Evolutionary conservation across 441 rosid species (phyloP).

Genomic region (Erysimum cheiri): DNA sequence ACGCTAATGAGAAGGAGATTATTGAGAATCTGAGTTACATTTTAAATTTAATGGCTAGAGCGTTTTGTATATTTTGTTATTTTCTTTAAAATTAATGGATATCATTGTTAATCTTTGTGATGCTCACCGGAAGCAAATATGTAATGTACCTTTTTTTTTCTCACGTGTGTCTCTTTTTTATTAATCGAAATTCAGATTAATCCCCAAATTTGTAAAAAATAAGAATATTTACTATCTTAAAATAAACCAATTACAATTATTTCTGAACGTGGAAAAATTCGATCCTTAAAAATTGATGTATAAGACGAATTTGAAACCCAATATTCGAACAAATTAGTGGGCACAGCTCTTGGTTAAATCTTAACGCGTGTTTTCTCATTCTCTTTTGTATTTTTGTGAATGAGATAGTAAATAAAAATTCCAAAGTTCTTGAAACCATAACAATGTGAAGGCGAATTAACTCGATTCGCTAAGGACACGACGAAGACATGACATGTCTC

Average conservation of each 20-base stretch:
- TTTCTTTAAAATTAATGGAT: background rate
- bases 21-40: slow-evolving; percentile 14
- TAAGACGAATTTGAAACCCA: background rate
- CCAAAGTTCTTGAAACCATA: slow-evolving; percentile 29
- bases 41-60: slow-evolving; percentile 11
- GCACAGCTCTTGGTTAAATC: background rate
- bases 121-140: slow-evolving; percentile 18
- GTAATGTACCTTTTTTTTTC: background rate
- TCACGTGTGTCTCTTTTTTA: background rate
- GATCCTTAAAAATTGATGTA: background rate
- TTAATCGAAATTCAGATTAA: background rate
- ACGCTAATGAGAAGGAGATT: slow-evolving; percentile 42
- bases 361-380: slow-evolving; percentile 15
- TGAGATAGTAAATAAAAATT: background rate
- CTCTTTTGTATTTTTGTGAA: background rate
- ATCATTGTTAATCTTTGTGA: slow-evolving; percentile 13
- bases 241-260: background rate
- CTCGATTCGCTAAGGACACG: slow-evolving; percentile 28
- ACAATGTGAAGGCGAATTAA: slow-evolving; percentile 39
- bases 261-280: background rate
- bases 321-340: background rate
- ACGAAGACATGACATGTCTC: slow-evolving; percentile 37
- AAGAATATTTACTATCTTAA: background rate
- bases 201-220: background rate
- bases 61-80: slow-evolving; percentile 25